Evolutionary conservation across 306 rosid genomes (phyloP), one percentile per base, ranked within the genome.

Genomic region (Luffa acutangula): DNA sequence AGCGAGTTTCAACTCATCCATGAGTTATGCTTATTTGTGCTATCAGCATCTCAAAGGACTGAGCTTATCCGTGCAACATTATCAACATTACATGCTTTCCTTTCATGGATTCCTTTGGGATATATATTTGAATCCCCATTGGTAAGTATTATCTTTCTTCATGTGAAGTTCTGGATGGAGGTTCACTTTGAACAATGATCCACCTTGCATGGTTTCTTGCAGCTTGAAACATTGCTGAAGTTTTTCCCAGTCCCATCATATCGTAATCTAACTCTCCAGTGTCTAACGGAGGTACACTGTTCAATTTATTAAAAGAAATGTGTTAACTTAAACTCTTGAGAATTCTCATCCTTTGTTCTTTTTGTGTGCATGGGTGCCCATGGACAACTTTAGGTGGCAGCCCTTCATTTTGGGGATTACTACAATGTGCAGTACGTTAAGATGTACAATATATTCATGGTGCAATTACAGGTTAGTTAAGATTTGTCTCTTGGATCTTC

Each of bases 1-100:
- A 93, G 99, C 75, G 99, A 96, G 85, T 96, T 93, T 91, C 98
- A 91, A 84, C 99, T 93, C 87, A 96, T 96, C 83, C 98, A 96
- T 46, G 99, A 93, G 97, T 79, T 96, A 77, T 96, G 99, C 93
- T 83, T 96, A 77, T 96, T 91, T 81, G 99, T 96, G 39, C 85
- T 96, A 71, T 96, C 99, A 31, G 98, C 91, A 12, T 96, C 99
- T 75, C 99, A 93, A 83, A 89, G 96, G 81, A 76, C 97, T 25
- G 99, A 96, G 84, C 98, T 96, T 80, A 87, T 96, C 65, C 92
- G 99, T 1, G 97, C 97, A 33, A 96, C 99, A 21, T 74, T 96
- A 49, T 89, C 99, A 52, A 96, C 99, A 45, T 84, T 96, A 84
- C 99, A 96, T 89, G 97, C 98, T 72, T 96, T 93, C 79, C 94